Conservation (phyloP, 208 protist genomes). For the Leishmania guyanensis region DNA sequence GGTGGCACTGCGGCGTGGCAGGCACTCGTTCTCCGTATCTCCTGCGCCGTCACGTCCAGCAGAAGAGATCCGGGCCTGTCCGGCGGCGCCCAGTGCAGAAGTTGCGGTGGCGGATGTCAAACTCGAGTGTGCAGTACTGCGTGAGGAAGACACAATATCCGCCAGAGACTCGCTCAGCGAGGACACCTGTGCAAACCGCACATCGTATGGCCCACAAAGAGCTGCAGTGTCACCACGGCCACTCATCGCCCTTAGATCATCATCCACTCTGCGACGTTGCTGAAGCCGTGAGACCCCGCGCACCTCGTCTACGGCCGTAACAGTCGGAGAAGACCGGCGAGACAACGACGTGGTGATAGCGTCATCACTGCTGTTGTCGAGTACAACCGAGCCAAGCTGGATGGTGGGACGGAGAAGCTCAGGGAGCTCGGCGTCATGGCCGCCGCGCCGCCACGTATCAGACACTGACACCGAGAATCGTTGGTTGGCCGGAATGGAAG, state of each 20-base stretch:
- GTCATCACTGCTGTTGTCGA: neutral
- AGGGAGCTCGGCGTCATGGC: neutral
- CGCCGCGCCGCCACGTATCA: neutral
- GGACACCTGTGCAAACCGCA: slow-evolving; percentile 39
- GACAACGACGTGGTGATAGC: slow-evolving; percentile 6
- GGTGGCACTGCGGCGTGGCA: slow-evolving; percentile 32
- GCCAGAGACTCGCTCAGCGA: slow-evolving; percentile 39
- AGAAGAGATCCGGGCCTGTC: slow-evolving; percentile 2
- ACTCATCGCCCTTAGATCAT: neutral
- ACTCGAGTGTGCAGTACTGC: slow-evolving; percentile 41
- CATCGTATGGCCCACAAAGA: slow-evolving; percentile 17
- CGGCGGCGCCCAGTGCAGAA: slow-evolving; percentile 22
- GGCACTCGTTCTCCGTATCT: neutral
- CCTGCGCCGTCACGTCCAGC: neutral
- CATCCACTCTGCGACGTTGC: neutral
- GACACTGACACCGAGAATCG: slow-evolving; percentile 11
- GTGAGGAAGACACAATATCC: slow-evolving; percentile 57
- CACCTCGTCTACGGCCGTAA: slow-evolving; percentile 8
- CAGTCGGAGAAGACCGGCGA: slow-evolving; percentile 15
- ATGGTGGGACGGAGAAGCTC: slow-evolving; percentile 7
- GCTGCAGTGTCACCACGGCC: neutral
- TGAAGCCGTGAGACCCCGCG: neutral
- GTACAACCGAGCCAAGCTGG: slow-evolving; percentile 3
- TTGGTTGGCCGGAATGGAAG: slow-evolving; percentile 21
- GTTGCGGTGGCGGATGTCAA: slow-evolving; percentile 24